Base-by-base conservation (phyloP, 163 green algal species). In the Scenedesmus sp. region DNA sequence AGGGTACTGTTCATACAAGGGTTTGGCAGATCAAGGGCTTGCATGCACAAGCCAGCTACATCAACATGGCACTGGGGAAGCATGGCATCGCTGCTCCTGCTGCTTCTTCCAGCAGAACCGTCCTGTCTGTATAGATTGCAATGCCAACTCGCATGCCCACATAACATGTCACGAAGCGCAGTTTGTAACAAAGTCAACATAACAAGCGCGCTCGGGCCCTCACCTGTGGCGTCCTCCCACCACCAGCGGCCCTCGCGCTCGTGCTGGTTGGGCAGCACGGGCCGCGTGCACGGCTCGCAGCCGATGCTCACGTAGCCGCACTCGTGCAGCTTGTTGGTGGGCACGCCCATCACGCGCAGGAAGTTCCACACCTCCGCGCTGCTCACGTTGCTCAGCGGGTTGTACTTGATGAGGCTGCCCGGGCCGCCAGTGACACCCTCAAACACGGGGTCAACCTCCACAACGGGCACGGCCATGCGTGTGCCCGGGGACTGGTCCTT, bases 401-500 rank as follows among this genome's bases (percentile, higher is more conserved):
- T 99, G 97, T 98, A 99, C 96, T 99, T 99, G 93, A 99, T 95
- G 2, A 99, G 96, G 74, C 92, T 97, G 93, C 97, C 97, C 23
- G 95, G 88, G 62, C 98, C 98, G 87, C 97, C 97, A 0, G 94
- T 70, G 83, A 97, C 85, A 3, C 98, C 98, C 96, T 99, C 97
- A 95, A 99, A 99, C 20, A 97, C 98, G 20, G 98, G 98, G 95
- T 99, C 98, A 52, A 99, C 96, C 94, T 99, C 97, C 34, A 98
- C 97, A 13, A 99, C 96, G 4, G 98, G 98, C 55, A 99, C 97
- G 55, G 93, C 96, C 76, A 95, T 95, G 73, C 98, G 95, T 10
- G 98, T 99, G 90, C 98, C 98, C 15, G 98, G 98, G 79, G 94
- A 97, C 96, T 99, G 98, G 94, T 99, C 98, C 96, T 99, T 99